Conservation (phyloP, 106 monocot genomes). For the Dendrobium nobile region DNA sequence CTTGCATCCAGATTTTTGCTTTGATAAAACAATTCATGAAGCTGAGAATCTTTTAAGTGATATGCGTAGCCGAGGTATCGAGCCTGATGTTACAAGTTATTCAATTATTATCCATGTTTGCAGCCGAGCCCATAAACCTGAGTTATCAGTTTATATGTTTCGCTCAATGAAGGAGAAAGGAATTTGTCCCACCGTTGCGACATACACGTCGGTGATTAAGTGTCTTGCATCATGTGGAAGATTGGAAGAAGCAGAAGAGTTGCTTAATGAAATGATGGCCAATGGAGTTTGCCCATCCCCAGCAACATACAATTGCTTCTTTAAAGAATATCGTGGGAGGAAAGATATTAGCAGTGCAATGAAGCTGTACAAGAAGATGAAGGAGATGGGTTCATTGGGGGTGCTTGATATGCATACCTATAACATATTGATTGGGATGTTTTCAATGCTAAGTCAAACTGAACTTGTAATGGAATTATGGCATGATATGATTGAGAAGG, state of each 20-base stretch:
- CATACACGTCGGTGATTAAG: constrained; percentile 88
- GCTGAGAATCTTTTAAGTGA: constrained; percentile 58
- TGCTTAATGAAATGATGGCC: constrained; percentile 67
- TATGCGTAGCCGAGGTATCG: constrained; percentile 70
- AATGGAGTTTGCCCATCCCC: constrained; percentile 57
- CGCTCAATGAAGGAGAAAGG: constrained; percentile 71
- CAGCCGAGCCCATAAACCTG: constrained; percentile 89
- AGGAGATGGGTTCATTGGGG: constrained; percentile 24
- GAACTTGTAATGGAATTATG: constrained; percentile 59
- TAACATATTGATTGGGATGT: constrained; percentile 72
- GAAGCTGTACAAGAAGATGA: constrained; percentile 73
- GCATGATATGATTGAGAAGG: constrained; percentile 65
- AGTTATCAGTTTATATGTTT: constrained; percentile 48
- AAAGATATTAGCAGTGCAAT: constrained; percentile 55
- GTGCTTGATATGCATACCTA: constrained; percentile 71
- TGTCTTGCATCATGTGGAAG: constrained; percentile 89
- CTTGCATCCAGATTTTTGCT: constrained; percentile 68
- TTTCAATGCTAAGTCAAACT: constrained; percentile 36
- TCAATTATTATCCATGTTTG: constrained; percentile 87
- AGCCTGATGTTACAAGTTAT: constrained; percentile 85
- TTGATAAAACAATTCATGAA: constrained; percentile 59
- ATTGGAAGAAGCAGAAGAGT: constrained; percentile 70
- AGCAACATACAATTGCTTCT: constrained; percentile 90
- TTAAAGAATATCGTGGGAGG: constrained; percentile 89
- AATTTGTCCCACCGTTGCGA: constrained; percentile 73